These are phyloP conservation scores for Achaetomium macrosporum DNA, from an alignment of 2,329 filamentous ascomycete genomes.

Conservation along the genomic window DNA sequence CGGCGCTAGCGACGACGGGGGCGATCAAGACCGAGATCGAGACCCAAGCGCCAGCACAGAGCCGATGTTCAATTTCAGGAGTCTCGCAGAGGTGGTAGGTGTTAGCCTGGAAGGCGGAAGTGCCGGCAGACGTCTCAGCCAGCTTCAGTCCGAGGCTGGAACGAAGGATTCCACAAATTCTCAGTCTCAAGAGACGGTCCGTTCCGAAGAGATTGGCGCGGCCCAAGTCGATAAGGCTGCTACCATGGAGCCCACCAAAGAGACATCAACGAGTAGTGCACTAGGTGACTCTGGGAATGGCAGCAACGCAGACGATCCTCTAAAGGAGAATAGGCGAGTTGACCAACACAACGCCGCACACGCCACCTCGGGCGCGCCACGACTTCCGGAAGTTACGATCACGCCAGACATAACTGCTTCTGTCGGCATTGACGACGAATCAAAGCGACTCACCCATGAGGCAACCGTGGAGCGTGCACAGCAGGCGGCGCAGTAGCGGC, in stretches of 20 bases:
- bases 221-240: slow-evolving; percentile 27
- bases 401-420: slow-evolving; percentile 45
- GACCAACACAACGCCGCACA: slow-evolving; percentile 26
- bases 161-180: slow-evolving; percentile 6
- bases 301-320: not conserved
- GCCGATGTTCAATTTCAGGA: slow-evolving; percentile 87
- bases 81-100: slow-evolving; percentile 77
- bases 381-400: slow-evolving; percentile 41
- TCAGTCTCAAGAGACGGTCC: not conserved
- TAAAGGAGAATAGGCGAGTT: slow-evolving; percentile 8
- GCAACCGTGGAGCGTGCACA: slow-evolving; percentile 32
- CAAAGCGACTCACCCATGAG: slow-evolving; percentile 41
- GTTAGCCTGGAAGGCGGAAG: slow-evolving; percentile 49
- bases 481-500: slow-evolving; percentile 31
- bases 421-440: slow-evolving; percentile 31
- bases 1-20: slow-evolving; percentile 35
- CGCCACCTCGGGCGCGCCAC: slow-evolving; percentile 21
- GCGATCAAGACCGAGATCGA: slow-evolving; percentile 44
- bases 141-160: slow-evolving; percentile 25
- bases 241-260: slow-evolving; percentile 27
- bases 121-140: slow-evolving; percentile 31
- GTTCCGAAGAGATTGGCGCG: slow-evolving; percentile 15
- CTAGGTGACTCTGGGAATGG: slow-evolving; percentile 9
- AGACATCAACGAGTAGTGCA: too few relatives aligned
- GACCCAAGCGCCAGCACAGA: slow-evolving; percentile 52